Evolutionary conservation across 768 basidiomycete species (phyloP).

Genomic region (Gymnopilus junonius): DNA sequence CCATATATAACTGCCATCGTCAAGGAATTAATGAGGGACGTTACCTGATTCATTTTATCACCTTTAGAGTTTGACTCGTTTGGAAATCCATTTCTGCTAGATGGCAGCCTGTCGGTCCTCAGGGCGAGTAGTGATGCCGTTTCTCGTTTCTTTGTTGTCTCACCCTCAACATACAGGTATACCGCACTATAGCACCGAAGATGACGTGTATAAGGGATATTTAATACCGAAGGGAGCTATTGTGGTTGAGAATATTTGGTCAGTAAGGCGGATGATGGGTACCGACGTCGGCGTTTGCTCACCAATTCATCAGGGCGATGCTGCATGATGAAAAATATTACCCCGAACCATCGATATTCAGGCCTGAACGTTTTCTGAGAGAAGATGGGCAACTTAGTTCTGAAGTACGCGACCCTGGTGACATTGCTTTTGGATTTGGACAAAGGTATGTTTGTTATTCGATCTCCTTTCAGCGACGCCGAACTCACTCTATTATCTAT

Average conservation of each 20-base stretch:
- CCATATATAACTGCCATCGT: conserved; percentile 28
- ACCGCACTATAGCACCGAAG: conserved; percentile 29
- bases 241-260: conserved; percentile 36
- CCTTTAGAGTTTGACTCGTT: not conserved
- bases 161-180: conserved; percentile 18
- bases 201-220: conserved; percentile 39
- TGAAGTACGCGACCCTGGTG: conserved; percentile 4
- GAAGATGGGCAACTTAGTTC: conserved; percentile 20
- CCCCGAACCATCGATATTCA: conserved; percentile 35
- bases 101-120: conserved; percentile 17
- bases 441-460: not conserved
- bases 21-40: conserved; percentile 2
- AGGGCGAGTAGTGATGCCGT: conserved; percentile 15
- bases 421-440: conserved; percentile 9
- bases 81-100: too few relatives aligned
- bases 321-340: conserved; percentile 37
- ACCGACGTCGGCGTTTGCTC: not conserved
- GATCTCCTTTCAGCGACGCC: too few relatives aligned
- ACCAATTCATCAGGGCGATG: conserved; percentile 29
- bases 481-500: too few relatives aligned
- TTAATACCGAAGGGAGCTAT: conserved; percentile 36
- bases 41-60: not conserved
- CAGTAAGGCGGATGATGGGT: not conserved
- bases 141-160: not conserved
- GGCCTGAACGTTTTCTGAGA: conserved; percentile 31